Base-by-base conservation (phyloP, 164 flowering plant genomes). In the Brasenia schreberi region DNA sequence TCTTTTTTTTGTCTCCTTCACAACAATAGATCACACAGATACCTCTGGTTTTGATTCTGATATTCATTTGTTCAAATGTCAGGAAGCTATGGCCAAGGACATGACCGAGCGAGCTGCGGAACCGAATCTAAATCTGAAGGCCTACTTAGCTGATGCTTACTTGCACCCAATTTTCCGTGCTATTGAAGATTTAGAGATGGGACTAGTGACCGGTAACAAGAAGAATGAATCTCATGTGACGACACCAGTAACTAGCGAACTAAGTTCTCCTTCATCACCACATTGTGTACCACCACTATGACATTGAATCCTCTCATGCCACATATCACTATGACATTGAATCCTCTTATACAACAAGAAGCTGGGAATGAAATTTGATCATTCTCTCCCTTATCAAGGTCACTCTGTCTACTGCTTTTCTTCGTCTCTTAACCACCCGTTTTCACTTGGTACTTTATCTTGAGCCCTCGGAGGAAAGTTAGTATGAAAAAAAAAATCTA, bases 21-120 rank as follows among this genome's bases (percentile, higher is more conserved):
- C 39, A 33, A 33, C 39, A 3, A 33, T 33, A 33, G 39, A 33
- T 33, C 39, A 33, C 39, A 33, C 4, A 33, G 39, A 33, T 33
- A 33, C 39, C 39, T 33, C 39, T 3, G 39, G 39, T 49, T 49
- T 49, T 49, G 10, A 9, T 49, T 14, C 56, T 49, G 56, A 49
- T 49, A 14, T 49, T 49, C 56, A 49, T 49, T 49, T 49, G 56
- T 61, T 61, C 33, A 56, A 17, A 7, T 66, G 73, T 68, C 90
- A 95, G 99, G 97, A 90, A 84, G 99, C 97, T 23, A 85, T 85
- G 87, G 88, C 77, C 5, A 95, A 87, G 77, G 99, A 95, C 75
- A 72, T 66, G 23, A 42, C 80, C 74, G 99, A 89, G 67, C 74
- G 70, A 12, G 69, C 75, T 14, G 64, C 87, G 52, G 94, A 86